Percentiles rank a stretch among this genome's conserved stretches.
Conservation (phyloP, 2,329 filamentous ascomycete genomes). For the Curvularia eragrostidis region DNA sequence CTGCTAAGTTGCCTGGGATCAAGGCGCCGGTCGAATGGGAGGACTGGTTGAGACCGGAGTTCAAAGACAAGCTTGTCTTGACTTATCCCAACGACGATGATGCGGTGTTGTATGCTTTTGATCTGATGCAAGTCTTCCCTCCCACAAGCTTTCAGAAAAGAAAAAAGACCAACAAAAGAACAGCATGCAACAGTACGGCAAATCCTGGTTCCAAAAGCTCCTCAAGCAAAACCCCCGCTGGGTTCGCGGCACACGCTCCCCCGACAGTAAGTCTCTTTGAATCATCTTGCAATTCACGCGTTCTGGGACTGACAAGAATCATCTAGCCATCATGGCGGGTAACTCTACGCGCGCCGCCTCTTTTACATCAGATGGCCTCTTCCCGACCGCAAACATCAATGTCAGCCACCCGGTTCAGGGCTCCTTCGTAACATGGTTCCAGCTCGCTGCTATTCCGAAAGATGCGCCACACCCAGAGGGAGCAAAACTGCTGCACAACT, state of each 20-base stretch:
- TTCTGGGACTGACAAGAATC: too few species aligned
- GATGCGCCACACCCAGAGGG: constrained; percentile 59
- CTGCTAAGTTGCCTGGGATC: constrained; percentile 33
- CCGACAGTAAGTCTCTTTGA: too few species aligned
- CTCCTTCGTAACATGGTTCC: constrained; percentile 58
- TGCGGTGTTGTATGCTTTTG: constrained; percentile 60
- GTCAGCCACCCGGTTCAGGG: constrained; percentile 44
- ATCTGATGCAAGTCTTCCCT: constrained; percentile 50
- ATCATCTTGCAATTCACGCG: too few species aligned
- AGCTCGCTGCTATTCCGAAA: constrained; percentile 57
- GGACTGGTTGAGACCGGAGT: constrained; percentile 4
- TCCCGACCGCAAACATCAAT: neutral
- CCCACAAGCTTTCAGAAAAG: neutral
- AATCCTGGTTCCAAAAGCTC: constrained; percentile 57
- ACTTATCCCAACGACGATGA: constrained; percentile 67
- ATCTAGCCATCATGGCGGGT: constrained; percentile 44
- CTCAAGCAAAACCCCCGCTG: constrained; percentile 59
- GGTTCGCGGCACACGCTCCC: constrained; percentile 60
- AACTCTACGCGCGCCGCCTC: constrained; percentile 28
- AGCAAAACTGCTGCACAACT: constrained; percentile 60
- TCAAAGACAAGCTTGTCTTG: constrained; percentile 31
- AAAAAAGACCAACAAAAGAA: neutral
- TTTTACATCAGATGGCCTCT: constrained; percentile 23
- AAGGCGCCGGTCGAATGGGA: constrained; percentile 2
- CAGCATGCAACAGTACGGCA: constrained; percentile 50